Base-by-base conservation (phyloP, 2,329 filamentous ascomycete species). In the Stachybotrys chlorohalonatus region DNA sequence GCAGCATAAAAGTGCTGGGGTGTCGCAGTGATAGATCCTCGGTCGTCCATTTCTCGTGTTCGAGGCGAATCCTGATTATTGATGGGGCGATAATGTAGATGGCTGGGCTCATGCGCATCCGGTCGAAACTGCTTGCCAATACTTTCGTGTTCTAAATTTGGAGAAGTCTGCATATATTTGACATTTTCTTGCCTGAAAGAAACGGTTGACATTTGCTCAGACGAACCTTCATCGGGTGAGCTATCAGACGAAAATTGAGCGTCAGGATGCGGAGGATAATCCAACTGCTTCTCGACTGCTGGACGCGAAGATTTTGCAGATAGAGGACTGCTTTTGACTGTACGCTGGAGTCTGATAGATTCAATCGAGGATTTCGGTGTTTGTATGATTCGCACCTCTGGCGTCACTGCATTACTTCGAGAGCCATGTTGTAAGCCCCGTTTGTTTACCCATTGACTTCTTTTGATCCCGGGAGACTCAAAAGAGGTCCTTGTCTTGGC, bases 1-100 rank as follows among this genome's bases (percentile, higher is more conserved):
- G 59, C 55, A 1, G 65, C 56, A 47, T 64, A 66, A 31, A 66
- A 67, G 24, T 62, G 55, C 13, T 58, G 54, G 6, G 64, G 62
- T 30, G 60, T 62, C 32, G 56, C 52, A 7, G 58, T 55, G 24
- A 58, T 57, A 11, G 61, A 64, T 7, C 50, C 48, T 11, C 6
- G 31, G 6, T 51, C 49, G 9, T 9, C 15, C 2, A 32, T 9
- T 11, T 16, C 49, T 24, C 24, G 24, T 4, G 24, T 24, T 24
- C 24, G 24, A 24, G 24, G 24, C 36, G 13, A 13, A 42, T 42
- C 36, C 36, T 42, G 36, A 42, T 13, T 2, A 42, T 5, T 42
- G 36, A 9, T 42, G 3, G 36, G 36, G 13, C 36, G 36, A 24
- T 24, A 24, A 24, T 24, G 24, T 24, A 4, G 24, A 4, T 24